Evolutionary conservation across 495 filamentous ascomycete species (phyloP), one percentile per base, ranked within the genome.

Genomic region (Daldinia concentrica): DNA sequence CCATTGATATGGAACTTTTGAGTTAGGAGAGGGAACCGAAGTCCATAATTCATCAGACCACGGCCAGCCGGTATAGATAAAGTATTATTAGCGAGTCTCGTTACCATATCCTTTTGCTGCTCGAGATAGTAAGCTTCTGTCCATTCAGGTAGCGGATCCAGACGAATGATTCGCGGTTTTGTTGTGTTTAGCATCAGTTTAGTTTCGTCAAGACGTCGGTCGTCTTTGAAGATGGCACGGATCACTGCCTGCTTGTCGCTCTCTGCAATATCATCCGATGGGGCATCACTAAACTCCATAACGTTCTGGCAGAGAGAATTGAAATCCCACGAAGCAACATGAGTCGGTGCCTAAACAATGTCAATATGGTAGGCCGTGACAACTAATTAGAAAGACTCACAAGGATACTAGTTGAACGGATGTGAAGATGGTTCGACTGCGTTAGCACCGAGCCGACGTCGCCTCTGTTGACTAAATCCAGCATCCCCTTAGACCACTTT

Each of bases 121-220:
- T 98, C 95, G 9, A 99, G 82, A n/a, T 95, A 86, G 62, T 95
- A 90, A 0, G 90, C 85, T 72, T 99, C 96, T 19, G 88, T 87
- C 91, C 92, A 95, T 37, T 90, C 89, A 0, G 90, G 89, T 66
- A 93, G 87, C 1, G 93, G 88, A 58, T 88, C 82, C 60, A 93
- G 91, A 30, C 90, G 89, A 34, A 93, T 89, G n/a, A 90, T 84
- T 24, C 94, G 88, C 24, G 90, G 84, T 69, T 90, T 92, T 8
- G 87, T 85, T 27, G 93, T 92, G 54, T 95, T 91, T 6, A 99
- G 82, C 52, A 99, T 81, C 62, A 83, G 86, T 41, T 87, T 86
- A 2, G 93, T 95, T 78, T 98, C 95, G 26, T 90, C 82, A 58
- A 96, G 90, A 19, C 95, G 90, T 61, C 91, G 89, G 71, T 99